Percentiles rank a stretch among this genome's conserved stretches.
phyloP scores from a whole-genome alignment of 2,329 filamentous ascomycete species.

The Didymella arachidicola region DNA sequence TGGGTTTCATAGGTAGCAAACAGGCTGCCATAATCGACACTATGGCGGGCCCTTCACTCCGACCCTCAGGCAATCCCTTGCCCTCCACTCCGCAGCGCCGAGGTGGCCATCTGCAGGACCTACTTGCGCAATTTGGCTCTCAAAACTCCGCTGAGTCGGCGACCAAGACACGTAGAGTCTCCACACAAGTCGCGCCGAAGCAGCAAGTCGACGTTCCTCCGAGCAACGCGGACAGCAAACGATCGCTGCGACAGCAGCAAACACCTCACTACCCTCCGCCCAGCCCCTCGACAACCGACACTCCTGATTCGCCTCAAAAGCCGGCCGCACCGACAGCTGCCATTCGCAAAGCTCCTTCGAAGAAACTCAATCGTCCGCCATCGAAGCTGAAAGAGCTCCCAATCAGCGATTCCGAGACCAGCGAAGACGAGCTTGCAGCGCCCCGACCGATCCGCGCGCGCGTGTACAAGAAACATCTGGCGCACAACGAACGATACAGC shows the following conservation, averaged over 20 bases:
- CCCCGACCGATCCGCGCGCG: slow-evolving; percentile 20
- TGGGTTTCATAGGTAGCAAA: not conserved
- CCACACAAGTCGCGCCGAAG: slow-evolving; percentile 16
- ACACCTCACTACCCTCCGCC: slow-evolving; percentile 15
- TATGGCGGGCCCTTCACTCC: slow-evolving; percentile 34
- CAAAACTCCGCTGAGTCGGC: slow-evolving; percentile 42
- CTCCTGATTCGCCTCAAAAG: not conserved
- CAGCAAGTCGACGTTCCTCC: not conserved
- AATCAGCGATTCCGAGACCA: slow-evolving; percentile 16
- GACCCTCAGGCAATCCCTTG: slow-evolving; percentile 28
- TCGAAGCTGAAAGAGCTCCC: not conserved
- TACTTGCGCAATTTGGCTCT: slow-evolving; percentile 44
- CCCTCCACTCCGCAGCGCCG: slow-evolving; percentile 38
- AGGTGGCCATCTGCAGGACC: slow-evolving; percentile 31
- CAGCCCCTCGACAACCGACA: slow-evolving; percentile 12
- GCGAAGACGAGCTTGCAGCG: slow-evolving; percentile 39
- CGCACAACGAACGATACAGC: slow-evolving; percentile 23
- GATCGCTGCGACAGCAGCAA: slow-evolving; percentile 8
- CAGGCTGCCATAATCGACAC: slow-evolving; percentile 10
- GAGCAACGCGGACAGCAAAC: slow-evolving; percentile 21
- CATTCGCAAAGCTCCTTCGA: slow-evolving; percentile 1
- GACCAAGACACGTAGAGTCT: slow-evolving; percentile 37
- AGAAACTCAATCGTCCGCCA: not conserved
- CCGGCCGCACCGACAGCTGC: not conserved
- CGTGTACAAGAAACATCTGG: slow-evolving; percentile 23